Base-by-base conservation (phyloP, 2,329 filamentous ascomycete species). In the Hortaea werneckii region DNA sequence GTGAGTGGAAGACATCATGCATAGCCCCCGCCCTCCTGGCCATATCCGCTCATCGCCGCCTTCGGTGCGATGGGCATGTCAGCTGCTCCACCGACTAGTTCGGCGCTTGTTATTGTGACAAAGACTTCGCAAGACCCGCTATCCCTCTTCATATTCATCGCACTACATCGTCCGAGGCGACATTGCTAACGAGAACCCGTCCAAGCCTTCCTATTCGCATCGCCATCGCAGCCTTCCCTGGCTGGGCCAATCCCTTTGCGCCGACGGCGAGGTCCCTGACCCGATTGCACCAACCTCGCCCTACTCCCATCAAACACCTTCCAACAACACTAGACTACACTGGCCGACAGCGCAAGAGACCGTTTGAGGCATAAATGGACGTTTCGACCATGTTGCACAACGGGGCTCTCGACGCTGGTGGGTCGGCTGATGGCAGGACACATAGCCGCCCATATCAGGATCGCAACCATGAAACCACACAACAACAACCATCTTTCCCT, bases 321-420 rank as follows among this genome's bases (percentile, higher is more conserved):
- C 49, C 39, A 43, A 51, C 41, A 53, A n/a, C 34, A 11, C 27
- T 11, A 34, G 5, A 20, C 29, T 34, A 43, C 43, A 34, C 28
- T 37, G 29, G 28, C 43, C 37, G 44, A 49, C 38, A 48, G 37
- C 10, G 34, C 37, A 47, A 48, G 41, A 46, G 30, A 9, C 13
- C 11, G 26, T 20, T 45, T 41, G 20, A 13, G 37, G 42, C 4
- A 11, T 38, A 43, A 32, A 67, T 67, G 65, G 61, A 67, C 49
- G 52, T 65, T 45, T 61, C 60, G 28, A 63, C 57, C 48, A 63
- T 66, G 49, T 48, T 67, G 35, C 60, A 61, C 29, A 55, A 49
- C 41, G 51, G 48, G 28, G 50, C 44, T 32, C 51, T 51, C 30
- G 51, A 56, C 44, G 48, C 39, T 41, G 50, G 54, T 40, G 50